phyloP scores from a whole-genome alignment of 805 yeast genomes.

The Cyberlindnera misumaiensis region DNA sequence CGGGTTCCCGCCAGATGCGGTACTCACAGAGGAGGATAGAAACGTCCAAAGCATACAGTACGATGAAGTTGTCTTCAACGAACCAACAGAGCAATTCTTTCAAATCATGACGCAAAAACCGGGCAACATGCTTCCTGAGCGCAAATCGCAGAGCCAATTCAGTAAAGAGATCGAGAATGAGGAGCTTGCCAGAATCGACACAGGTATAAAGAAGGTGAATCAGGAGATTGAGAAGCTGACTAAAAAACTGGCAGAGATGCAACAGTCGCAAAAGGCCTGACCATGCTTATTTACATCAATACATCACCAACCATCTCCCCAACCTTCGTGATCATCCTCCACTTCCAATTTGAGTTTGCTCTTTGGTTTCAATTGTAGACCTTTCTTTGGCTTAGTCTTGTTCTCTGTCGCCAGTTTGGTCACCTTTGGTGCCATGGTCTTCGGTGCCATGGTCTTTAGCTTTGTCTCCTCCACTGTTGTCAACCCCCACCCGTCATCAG shows the following conservation, averaged over 20 bases:
- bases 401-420: slow-evolving; percentile 15
- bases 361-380: slow-evolving; percentile 21
- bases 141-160: slow-evolving; percentile 33
- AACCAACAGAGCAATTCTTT: slow-evolving; percentile 88
- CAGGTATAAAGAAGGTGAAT: slow-evolving; percentile 38
- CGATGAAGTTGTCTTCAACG: slow-evolving; percentile 91
- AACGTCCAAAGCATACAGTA: slow-evolving; percentile 58
- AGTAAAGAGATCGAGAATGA: slow-evolving; percentile 54
- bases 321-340: slow-evolving; percentile 33
- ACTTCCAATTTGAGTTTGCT: slow-evolving; percentile 29
- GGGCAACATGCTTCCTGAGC: slow-evolving; percentile 41
- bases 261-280: slow-evolving; percentile 15
- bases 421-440: slow-evolving; percentile 16
- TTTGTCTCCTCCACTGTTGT: neutral
- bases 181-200: slow-evolving; percentile 51
- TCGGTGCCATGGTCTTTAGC: slow-evolving; percentile 1
- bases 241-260: slow-evolving; percentile 27
- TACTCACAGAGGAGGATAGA: slow-evolving; percentile 23
- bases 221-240: slow-evolving; percentile 37
- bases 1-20: slow-evolving; percentile 31
- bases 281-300: neutral
- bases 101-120: slow-evolving; percentile 68
- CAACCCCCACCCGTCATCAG: slow-evolving; percentile 18
- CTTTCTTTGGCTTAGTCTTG: slow-evolving; percentile 13
- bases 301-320: slow-evolving; percentile 40